A percentile compares a stretch with the other conserved stretches of the same genome.
These are phyloP conservation scores for Phytophthora citricola DNA, from an alignment of 352 stramenopile species.

Conservation along the genomic window DNA sequence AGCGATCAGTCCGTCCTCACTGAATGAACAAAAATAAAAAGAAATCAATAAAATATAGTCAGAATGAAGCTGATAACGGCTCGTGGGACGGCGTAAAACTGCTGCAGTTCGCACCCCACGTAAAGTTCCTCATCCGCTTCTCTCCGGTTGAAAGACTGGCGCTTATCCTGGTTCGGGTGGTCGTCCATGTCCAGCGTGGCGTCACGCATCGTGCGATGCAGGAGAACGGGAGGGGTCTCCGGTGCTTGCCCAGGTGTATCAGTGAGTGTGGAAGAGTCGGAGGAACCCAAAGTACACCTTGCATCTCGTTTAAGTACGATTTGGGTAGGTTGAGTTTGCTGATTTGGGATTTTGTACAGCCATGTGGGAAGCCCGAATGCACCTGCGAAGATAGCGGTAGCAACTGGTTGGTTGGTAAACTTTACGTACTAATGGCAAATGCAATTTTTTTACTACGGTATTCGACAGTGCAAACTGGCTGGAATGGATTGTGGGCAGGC, in stretches of 20 bases:
- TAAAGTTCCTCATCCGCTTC: conserved; percentile 68
- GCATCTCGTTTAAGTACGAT: neutral
- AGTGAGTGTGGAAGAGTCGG: conserved; percentile 9
- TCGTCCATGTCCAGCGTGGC: conserved; percentile 16
- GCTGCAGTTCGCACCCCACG: conserved; percentile 54
- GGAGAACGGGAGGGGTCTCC: neutral
- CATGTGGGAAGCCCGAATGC: neutral
- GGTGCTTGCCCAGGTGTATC: conserved; percentile 1
- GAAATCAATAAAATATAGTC: conserved; percentile 7
- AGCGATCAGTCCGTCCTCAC: conserved; percentile 66
- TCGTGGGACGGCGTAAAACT: conserved; percentile 15
- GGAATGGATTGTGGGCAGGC: too few relatives aligned
- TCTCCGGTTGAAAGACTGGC: conserved; percentile 7
- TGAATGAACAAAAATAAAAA: conserved; percentile 30
- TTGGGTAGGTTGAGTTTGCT: neutral
- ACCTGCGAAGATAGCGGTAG: too few relatives aligned
- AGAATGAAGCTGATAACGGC: conserved; percentile 21
- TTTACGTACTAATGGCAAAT: too few relatives aligned
- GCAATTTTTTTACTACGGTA: too few relatives aligned
- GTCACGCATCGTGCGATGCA: conserved; percentile 23
- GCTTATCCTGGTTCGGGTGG: conserved; percentile 32
- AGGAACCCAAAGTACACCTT: conserved; percentile 7
- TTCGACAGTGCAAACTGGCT: too few relatives aligned
- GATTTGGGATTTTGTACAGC: conserved; percentile 7
- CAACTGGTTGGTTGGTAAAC: too few relatives aligned